Evolutionary conservation across 2,329 filamentous ascomycete genomes (phyloP).

Genomic region (Fusarium pseudograminearum): DNA sequence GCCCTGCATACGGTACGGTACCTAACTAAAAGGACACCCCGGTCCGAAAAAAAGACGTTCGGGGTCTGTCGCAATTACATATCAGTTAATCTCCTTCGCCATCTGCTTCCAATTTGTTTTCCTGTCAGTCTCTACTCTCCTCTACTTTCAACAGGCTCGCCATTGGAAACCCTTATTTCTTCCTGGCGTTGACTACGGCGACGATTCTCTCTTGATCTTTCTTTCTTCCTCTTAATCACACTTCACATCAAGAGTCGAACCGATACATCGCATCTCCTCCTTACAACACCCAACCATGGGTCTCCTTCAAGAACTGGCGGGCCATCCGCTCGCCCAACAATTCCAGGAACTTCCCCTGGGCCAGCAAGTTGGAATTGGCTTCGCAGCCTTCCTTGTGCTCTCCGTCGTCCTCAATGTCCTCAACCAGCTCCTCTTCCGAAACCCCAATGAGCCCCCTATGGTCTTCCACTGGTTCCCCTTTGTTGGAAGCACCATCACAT

Average conservation of each 20-base stretch:
- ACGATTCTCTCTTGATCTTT: slow-evolving; percentile 1
- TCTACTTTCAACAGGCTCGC: slow-evolving; percentile 32
- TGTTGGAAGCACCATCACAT: slow-evolving; percentile 90
- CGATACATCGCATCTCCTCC: slow-evolving; percentile 8
- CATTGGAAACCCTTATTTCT: slow-evolving; percentile 24
- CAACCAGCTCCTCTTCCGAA: slow-evolving; percentile 82
- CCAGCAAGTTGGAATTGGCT: slow-evolving; percentile 60
- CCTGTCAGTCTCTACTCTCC: slow-evolving; percentile 28
- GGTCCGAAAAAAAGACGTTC: slow-evolving; percentile 44
- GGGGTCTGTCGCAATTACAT: slow-evolving; percentile 47
- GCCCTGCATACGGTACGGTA: slow-evolving; percentile 5
- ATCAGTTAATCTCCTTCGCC: slow-evolving; percentile 51
- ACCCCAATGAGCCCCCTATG: slow-evolving; percentile 82
- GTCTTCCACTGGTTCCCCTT: slow-evolving; percentile 87
- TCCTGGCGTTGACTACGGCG: slow-evolving; percentile 25
- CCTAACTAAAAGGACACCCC: slow-evolving; percentile 30
- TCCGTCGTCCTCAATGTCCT: slow-evolving; percentile 82
- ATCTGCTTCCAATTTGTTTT: slow-evolving; percentile 32
- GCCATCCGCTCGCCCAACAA: slow-evolving; percentile 62
- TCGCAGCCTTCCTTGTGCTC: slow-evolving; percentile 61
- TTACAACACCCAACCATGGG: slow-evolving; percentile 60
- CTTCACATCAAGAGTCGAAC: slow-evolving; percentile 5
- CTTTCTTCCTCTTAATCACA: background rate
- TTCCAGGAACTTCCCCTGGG: slow-evolving; percentile 62
- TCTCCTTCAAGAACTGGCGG: slow-evolving; percentile 64